Conservation (phyloP, 2,329 filamentous ascomycete genomes). For the Amesomyces nigricolor region DNA sequence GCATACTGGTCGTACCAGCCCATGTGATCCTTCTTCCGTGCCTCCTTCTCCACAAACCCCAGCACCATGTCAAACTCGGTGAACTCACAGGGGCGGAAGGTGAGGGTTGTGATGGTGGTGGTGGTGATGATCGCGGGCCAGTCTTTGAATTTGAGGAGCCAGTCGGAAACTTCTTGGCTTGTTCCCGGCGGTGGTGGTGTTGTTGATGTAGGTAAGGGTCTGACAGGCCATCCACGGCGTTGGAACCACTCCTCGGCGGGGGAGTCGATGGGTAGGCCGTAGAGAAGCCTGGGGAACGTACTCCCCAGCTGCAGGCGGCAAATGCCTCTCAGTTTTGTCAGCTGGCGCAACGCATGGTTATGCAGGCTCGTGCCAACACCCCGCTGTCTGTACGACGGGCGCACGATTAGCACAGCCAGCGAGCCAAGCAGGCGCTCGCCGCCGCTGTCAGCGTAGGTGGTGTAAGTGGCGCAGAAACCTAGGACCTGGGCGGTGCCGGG, state of each 20-base stretch:
- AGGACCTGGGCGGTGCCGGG: conserved; percentile 39
- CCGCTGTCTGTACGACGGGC: conserved; percentile 39
- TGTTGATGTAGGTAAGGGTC: conserved; percentile 36
- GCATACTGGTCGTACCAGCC: conserved; percentile 58
- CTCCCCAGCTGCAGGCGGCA: conserved; percentile 51
- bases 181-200: conserved; percentile 34
- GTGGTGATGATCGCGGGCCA: conserved; percentile 39
- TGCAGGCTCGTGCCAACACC: conserved; percentile 52
- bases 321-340: conserved; percentile 47
- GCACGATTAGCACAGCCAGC: conserved; percentile 49
- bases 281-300: conserved; percentile 53
- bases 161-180: conserved; percentile 48
- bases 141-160: conserved; percentile 48
- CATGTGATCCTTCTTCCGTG: conserved; percentile 41
- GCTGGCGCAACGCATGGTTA: conserved; percentile 43
- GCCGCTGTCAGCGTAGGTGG: conserved; percentile 49
- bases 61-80: conserved; percentile 44
- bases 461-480: conserved; percentile 57
- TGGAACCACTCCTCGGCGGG: conserved; percentile 47
- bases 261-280: conserved; percentile 44
- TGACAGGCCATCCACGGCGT: conserved; percentile 48
- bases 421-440: conserved; percentile 51
- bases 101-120: conserved; percentile 34
- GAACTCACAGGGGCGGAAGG: conserved; percentile 41
- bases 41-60: conserved; percentile 46